phyloP scores from a whole-genome alignment of 1,284 basidiomycete species.

The Naganishia cerealis region DNA sequence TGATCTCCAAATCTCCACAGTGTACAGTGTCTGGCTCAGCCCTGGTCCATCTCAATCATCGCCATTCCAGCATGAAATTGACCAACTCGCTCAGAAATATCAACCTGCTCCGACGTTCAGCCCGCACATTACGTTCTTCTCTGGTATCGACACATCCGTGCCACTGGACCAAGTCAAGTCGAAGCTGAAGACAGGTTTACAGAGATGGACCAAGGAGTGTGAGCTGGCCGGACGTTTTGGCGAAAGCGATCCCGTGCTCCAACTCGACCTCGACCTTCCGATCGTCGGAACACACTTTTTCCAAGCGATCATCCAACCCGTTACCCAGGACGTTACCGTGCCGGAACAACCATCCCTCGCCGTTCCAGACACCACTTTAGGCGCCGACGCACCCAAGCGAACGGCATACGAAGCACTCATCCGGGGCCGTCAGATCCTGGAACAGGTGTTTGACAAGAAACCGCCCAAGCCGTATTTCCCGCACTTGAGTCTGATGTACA shows the following conservation, averaged over 20 bases:
- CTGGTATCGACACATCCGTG: conserved; percentile 17
- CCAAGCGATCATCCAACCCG: conserved; percentile 28
- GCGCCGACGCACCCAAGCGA: conserved; percentile 11
- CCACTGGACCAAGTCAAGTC: conserved; percentile 20
- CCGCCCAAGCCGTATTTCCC: conserved; percentile 19
- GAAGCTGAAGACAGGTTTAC: conserved; percentile 11
- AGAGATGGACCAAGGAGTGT: conserved; percentile 17
- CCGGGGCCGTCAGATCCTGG: conserved; percentile 18
- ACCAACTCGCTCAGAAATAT: conserved; percentile 1
- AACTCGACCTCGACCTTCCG: conserved; percentile 18
- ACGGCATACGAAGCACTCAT: conserved; percentile 24
- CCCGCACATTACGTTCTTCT: conserved; percentile 23
- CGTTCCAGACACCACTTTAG: conserved; percentile 12
- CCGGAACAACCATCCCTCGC: conserved; percentile 18
- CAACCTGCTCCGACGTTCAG: conserved; percentile 17
- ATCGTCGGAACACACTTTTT: conserved; percentile 18
- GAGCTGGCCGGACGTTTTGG: neutral
- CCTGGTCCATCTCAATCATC: neutral
- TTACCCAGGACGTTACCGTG: conserved; percentile 18
- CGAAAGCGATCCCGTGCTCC: neutral
- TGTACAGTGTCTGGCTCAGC: conserved; percentile 29
- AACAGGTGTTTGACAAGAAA: conserved; percentile 21
- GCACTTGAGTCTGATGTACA: conserved; percentile 28
- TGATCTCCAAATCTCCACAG: neutral
- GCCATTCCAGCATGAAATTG: conserved; percentile 11